Evolutionary conservation across 371 early-diverging fungal species (phyloP).

Genomic region (Rhizopus microsporus): DNA sequence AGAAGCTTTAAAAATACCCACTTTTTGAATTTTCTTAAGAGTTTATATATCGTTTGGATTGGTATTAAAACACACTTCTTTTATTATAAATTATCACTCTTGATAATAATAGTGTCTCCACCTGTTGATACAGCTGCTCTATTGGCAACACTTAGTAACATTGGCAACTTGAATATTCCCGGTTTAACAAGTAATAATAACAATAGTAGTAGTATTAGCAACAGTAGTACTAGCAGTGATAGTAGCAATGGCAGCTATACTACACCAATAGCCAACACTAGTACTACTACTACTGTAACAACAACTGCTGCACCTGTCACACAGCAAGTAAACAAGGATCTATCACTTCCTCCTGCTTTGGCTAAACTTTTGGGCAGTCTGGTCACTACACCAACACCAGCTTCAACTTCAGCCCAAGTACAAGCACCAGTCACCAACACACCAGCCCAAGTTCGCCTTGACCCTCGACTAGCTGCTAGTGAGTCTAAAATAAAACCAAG

Average conservation of each 20-base stretch:
- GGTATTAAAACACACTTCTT: not conserved
- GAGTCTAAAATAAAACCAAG: constrained; percentile 9
- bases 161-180: constrained; percentile 27
- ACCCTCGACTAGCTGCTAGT: constrained; percentile 7
- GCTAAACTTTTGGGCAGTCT: constrained; percentile 37
- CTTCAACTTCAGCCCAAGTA: not conserved
- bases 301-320: constrained; percentile 3
- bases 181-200: constrained; percentile 6
- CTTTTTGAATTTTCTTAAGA: not conserved
- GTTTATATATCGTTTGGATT: not conserved
- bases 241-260: too few relatives aligned
- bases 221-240: too few relatives aligned
- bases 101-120: constrained; percentile 4
- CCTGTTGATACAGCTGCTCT: constrained; percentile 38
- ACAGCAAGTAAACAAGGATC: constrained; percentile 2
- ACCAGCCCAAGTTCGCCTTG: constrained; percentile 8
- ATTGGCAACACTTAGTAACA: constrained; percentile 33
- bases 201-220: too few relatives aligned
- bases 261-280: too few relatives aligned
- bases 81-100: not conserved
- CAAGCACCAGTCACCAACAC: not conserved
- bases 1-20: constrained; percentile 10
- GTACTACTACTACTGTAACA: not conserved
- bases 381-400: constrained; percentile 12
- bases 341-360: constrained; percentile 35